Conservation (phyloP, 2,329 filamentous ascomycete genomes). For the Cercospora nicotianae region DNA sequence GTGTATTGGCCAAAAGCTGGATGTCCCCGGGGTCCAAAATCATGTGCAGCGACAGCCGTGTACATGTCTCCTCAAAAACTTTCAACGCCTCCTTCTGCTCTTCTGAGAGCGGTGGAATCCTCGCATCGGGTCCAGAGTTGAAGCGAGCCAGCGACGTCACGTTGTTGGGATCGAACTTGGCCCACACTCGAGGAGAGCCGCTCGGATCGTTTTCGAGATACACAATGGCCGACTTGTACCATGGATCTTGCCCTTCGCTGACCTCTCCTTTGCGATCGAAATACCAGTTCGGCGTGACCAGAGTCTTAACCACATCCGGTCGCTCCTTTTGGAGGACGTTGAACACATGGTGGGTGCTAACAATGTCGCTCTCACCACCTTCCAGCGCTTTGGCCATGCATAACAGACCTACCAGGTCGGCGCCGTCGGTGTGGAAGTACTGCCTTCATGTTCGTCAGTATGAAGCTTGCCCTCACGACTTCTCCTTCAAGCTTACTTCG, state of each 20-base stretch:
- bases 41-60: slow-evolving; percentile 76
- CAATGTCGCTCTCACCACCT: slow-evolving; percentile 81
- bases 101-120: slow-evolving; percentile 69
- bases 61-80: slow-evolving; percentile 74
- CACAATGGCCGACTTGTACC: slow-evolving; percentile 54
- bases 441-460: slow-evolving; percentile 60
- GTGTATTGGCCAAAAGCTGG: slow-evolving; percentile 77
- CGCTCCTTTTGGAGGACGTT: slow-evolving; percentile 73
- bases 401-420: slow-evolving; percentile 78
- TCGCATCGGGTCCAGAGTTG: slow-evolving; percentile 54
- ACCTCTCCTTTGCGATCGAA: slow-evolving; percentile 89
- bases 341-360: slow-evolving; percentile 76
- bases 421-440: slow-evolving; percentile 83
- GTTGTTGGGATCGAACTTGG: slow-evolving; percentile 90
- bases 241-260: slow-evolving; percentile 66
- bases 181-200: slow-evolving; percentile 62
- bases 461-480: neutral
- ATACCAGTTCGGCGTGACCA: slow-evolving; percentile 82
- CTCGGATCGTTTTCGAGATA: slow-evolving; percentile 71
- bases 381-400: slow-evolving; percentile 76
- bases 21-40: slow-evolving; percentile 83
- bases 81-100: slow-evolving; percentile 67
- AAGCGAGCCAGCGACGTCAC: slow-evolving; percentile 72
- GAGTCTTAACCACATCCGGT: slow-evolving; percentile 72
- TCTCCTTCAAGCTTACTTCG: slow-evolving; percentile 11